Conservation (phyloP, 768 basidiomycete species). For the Psilocybe tampanensis region DNA sequence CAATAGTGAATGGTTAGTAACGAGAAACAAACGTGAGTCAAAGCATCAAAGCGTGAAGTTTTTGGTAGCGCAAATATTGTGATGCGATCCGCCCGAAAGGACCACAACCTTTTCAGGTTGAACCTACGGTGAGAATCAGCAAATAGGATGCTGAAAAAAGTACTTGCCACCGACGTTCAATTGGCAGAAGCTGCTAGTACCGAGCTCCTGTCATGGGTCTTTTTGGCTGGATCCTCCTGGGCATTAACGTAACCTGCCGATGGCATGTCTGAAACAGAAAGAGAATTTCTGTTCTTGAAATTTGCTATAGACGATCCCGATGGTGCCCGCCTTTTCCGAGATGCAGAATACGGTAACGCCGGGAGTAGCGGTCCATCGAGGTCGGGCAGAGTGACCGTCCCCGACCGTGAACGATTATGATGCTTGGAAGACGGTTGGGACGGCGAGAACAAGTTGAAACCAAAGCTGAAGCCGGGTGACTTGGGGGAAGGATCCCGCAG, state of each 20-base stretch:
- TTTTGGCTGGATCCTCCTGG: slow-evolving; percentile 46
- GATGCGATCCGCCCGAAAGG: no score
- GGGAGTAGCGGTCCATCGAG: slow-evolving; percentile 28
- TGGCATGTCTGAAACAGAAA: slow-evolving; percentile 37
- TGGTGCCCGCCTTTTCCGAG: slow-evolving; percentile 9
- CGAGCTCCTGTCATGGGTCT: slow-evolving; percentile 63
- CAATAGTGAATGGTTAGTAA: background rate
- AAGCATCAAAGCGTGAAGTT: background rate
- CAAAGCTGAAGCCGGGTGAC: background rate
- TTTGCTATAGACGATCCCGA: background rate
- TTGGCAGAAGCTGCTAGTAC: slow-evolving; percentile 59
- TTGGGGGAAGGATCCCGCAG: background rate
- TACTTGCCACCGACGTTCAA: slow-evolving; percentile 48
- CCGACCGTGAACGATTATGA: slow-evolving; percentile 9
- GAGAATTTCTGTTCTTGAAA: background rate
- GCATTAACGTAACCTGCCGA: background rate
- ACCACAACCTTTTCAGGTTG: background rate
- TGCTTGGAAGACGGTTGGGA: background rate
- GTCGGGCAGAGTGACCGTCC: slow-evolving; percentile 2
- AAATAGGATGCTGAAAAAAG: background rate
- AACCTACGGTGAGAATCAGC: background rate
- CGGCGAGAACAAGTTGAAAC: slow-evolving; percentile 2
- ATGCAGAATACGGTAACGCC: slow-evolving; percentile 41
- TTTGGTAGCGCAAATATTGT: background rate
- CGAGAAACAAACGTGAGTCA: background rate